phyloP scores from a whole-genome alignment of 306 rosid species.

The Sechiopsis laciniata region DNA sequence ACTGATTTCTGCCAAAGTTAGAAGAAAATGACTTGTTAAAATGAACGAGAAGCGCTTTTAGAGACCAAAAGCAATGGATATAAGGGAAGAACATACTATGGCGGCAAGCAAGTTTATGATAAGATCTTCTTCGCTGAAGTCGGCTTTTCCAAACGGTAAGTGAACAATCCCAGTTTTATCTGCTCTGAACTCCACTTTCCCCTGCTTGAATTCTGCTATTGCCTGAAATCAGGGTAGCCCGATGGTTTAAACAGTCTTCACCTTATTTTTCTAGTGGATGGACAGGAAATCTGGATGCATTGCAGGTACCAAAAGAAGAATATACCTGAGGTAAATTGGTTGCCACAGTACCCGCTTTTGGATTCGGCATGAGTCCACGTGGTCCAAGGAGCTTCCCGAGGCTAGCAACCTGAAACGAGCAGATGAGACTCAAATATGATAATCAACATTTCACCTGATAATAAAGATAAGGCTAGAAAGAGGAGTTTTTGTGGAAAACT shows the following conservation, averaged over 20 bases:
- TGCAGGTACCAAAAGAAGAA: neutral
- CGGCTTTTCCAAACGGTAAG: constrained; percentile 76
- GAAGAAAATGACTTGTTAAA: constrained; percentile 13
- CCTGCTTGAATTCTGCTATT: constrained; percentile 89
- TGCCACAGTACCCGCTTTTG: constrained; percentile 95
- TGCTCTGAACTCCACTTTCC: constrained; percentile 92
- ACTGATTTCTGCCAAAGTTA: constrained; percentile 68
- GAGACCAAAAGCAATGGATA: neutral
- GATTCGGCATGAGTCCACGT: constrained; percentile 99
- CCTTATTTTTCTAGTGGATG: neutral
- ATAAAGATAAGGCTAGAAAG: too few relatives aligned
- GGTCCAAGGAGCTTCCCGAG: constrained; percentile 96
- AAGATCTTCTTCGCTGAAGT: constrained; percentile 85
- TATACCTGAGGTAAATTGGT: constrained; percentile 85
- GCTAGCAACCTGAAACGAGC: constrained; percentile 70
- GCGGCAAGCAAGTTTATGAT: constrained; percentile 72
- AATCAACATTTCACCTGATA: neutral
- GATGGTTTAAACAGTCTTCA: neutral
- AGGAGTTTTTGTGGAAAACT: too few relatives aligned
- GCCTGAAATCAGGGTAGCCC: constrained; percentile 43
- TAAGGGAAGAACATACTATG: constrained; percentile 44
- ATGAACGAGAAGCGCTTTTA: neutral
- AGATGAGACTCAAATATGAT: constrained; percentile 24
- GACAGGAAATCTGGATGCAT: neutral
- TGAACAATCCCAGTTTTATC: constrained; percentile 98